phyloP scores from a whole-genome alignment of 345 rosid species.

The Physaria fendleri region DNA sequence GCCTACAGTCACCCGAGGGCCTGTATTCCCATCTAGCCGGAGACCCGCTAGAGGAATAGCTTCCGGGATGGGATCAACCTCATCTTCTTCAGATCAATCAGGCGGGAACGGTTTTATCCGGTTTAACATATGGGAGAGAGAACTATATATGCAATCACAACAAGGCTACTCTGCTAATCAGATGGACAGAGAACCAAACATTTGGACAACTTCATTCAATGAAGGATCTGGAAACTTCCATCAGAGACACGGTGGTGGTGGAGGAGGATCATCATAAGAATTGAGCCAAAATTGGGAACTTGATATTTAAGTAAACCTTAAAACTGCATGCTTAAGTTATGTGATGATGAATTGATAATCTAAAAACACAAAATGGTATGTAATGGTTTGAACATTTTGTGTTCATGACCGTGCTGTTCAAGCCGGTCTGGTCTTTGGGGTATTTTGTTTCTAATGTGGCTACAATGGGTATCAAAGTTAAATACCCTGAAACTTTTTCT shows the following conservation, averaged over 20 bases:
- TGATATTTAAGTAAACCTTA: constrained; percentile 23
- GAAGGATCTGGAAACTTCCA: constrained; percentile 53
- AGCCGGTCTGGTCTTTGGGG: constrained; percentile 17
- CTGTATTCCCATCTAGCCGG: constrained; percentile 41
- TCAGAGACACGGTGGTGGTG: constrained; percentile 65
- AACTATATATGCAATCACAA: constrained; percentile 36
- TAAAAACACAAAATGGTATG: constrained; percentile 35
- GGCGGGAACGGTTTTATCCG: constrained; percentile 61
- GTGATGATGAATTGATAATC: constrained; percentile 47
- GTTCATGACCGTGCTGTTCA: constrained; percentile 12
- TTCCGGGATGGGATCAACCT: constrained; percentile 46
- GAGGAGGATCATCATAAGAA: constrained; percentile 52
- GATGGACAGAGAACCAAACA: constrained; percentile 49
- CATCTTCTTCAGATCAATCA: constrained; percentile 65
- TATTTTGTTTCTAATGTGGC: constrained; percentile 11
- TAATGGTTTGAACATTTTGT: constrained; percentile 28
- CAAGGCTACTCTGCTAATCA: constrained; percentile 48
- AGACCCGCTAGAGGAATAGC: constrained; percentile 53
- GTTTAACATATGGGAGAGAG: constrained; percentile 72
- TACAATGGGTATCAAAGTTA: constrained; percentile 20
- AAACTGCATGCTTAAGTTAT: constrained; percentile 36
- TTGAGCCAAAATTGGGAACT: constrained; percentile 20
- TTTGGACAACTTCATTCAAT: constrained; percentile 49
- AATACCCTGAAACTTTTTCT: constrained; percentile 8
- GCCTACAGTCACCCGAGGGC: constrained; percentile 49